phyloP scores from a whole-genome alignment of 2,329 filamentous ascomycete species.

The Helminthosporium solani region DNA sequence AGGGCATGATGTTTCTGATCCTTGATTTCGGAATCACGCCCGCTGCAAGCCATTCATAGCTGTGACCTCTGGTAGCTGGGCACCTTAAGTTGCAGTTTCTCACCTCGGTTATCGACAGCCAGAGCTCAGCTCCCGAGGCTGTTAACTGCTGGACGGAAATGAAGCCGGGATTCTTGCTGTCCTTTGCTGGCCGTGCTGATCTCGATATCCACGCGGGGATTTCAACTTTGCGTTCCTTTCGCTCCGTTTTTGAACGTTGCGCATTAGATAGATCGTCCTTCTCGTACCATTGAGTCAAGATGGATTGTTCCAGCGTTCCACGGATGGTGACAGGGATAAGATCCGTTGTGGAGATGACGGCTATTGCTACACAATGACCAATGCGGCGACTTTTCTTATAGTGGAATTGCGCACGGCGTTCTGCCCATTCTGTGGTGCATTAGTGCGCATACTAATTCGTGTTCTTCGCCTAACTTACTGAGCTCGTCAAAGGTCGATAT shows the following conservation, averaged over 20 bases:
- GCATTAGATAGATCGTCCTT: not conserved
- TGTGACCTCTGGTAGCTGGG: conserved; percentile 3
- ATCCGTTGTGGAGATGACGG: conserved; percentile 7
- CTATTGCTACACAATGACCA: conserved; percentile 8
- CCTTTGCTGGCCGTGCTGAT: not conserved
- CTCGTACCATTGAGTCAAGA: not conserved
- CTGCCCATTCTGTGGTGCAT: conserved; percentile 1
- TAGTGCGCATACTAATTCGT: not conserved
- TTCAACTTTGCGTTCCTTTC: not conserved
- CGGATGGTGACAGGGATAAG: conserved; percentile 11
- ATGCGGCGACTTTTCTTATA: conserved; percentile 6
- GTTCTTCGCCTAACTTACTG: conserved; percentile 8
- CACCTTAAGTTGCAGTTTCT: conserved; percentile 7
- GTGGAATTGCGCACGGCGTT: conserved; percentile 5
- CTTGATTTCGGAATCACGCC: conserved; percentile 9
- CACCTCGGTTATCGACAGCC: conserved; percentile 13
- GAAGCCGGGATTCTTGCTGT: not conserved
- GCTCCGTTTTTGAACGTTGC: too few species aligned
- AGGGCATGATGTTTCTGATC: conserved; percentile 15
- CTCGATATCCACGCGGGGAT: conserved; percentile 15
- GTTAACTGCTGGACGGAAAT: conserved; percentile 5
- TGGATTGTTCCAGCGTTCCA: not conserved
- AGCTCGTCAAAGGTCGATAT: conserved; percentile 15
- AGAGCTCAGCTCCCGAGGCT: conserved; percentile 9
- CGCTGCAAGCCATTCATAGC: conserved; percentile 18